Evolutionary conservation across 1,139 yeast species (phyloP).

Genomic region (Yarrowia galli): DNA sequence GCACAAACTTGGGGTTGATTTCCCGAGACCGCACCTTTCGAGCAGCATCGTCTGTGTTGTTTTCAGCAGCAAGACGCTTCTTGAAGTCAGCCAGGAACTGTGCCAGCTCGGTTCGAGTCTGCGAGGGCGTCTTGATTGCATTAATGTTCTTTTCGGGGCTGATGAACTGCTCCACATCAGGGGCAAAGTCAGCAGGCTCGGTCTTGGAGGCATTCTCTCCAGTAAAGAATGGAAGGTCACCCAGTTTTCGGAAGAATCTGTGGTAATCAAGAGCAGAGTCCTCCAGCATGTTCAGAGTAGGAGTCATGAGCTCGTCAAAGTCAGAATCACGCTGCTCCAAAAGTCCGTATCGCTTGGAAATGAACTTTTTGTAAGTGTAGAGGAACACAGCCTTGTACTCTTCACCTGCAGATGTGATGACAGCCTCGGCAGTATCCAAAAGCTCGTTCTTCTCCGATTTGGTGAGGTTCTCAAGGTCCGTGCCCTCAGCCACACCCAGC

Average conservation of each 20-base stretch:
- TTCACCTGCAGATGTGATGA: conserved; percentile 70
- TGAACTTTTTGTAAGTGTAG: conserved; percentile 62
- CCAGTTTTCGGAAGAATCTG: conserved; percentile 72
- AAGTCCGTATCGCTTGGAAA: conserved; percentile 76
- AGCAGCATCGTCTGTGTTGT: conserved; percentile 50
- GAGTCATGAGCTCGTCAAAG: conserved; percentile 60
- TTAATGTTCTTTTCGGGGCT: conserved; percentile 48
- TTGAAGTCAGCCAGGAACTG: conserved; percentile 55
- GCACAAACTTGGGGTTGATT: conserved; percentile 80
- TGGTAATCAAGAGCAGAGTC: conserved; percentile 78
- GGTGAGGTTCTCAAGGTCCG: conserved; percentile 48
- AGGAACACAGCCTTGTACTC: conserved; percentile 71
- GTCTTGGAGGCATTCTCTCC: conserved; percentile 31
- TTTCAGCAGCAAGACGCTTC: conserved; percentile 54
- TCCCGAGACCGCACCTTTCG: conserved; percentile 55
- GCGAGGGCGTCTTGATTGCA: conserved; percentile 48
- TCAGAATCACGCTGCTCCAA: conserved; percentile 53
- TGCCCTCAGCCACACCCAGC: conserved; percentile 57
- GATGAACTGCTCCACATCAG: conserved; percentile 52
- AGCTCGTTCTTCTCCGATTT: conserved; percentile 62
- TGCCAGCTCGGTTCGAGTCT: conserved; percentile 48
- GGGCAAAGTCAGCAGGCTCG: conserved; percentile 43
- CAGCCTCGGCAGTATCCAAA: conserved; percentile 65
- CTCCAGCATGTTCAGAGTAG: conserved; percentile 68
- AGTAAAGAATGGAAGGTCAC: conserved; percentile 52